Evolutionary conservation across 257 asterid genomes (phyloP), one percentile per base, ranked within the genome.

Genomic region (Rhazya stricta): DNA sequence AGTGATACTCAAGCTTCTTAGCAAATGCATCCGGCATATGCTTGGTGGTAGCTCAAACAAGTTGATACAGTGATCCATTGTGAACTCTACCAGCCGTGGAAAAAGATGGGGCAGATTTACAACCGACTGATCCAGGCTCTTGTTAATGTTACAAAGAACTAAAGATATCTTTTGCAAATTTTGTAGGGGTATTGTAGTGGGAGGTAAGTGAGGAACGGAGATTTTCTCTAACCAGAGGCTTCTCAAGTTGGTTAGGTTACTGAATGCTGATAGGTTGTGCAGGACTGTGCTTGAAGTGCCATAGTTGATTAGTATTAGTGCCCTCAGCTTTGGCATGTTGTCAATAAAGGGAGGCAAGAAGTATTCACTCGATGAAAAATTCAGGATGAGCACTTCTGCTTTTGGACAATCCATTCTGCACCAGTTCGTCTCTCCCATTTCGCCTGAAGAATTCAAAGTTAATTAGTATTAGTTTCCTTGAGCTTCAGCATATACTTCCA

Each of bases 201-300:
- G 81, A 34, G 96, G 96, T 41, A 91, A 67, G 7, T 79, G 76
- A 48, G 97, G 97, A 76, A 89, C 78, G 0, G 88, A 74, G 53
- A 91, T 86, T 68, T 89, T 91, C 80, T 91, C 97, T 7, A 94
- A 78, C 96, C 97, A 94, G 76, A 91, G 90, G 94, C 97, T 94
- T 78, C 96, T 82, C 61, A 94, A 74, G 79, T 88, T 84, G 79
- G 89, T 74, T 72, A 94, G 76, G 79, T 79, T 80, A 78, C 86
- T 81, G 51, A 94, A 90, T 75, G 86, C 94, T 0, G 91, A 81
- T 30, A 89, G 79, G 74, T 94, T 91, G 48, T 81, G 84, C 36
- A 91, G 89, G 51, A 80, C 54, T 4, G 96, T 79, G 11, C 70
- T 87, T 43, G 93, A 81, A 75, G 78, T 71, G 78, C 85, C 80